Evolutionary conservation across 805 yeast genomes (phyloP), one percentile per base, ranked within the genome.

Genomic region (Brettanomyces nanus): DNA sequence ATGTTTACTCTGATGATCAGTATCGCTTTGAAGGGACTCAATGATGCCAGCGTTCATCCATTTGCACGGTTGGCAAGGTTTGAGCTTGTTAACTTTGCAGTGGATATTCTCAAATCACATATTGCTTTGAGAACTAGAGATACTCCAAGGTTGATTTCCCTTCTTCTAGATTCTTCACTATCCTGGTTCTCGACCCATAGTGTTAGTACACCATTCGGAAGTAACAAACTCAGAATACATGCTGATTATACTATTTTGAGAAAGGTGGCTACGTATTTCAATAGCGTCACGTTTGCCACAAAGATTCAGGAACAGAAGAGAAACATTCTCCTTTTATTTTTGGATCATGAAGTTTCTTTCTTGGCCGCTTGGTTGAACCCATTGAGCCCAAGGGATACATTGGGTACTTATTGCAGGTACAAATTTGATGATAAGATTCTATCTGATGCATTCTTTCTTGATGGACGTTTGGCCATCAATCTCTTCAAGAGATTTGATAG

Each of bases 301-400:
- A 35, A 47, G 3, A n/a, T 39, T 13, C 59, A 69, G 39, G 76
- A 69, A 19, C 56, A 53, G 36, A 81, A 81, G 51, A 71, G 73
- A 46, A 61, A 60, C 2, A 58, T 87, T 23, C 59, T 82, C 28
- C 58, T 77, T 51, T 65, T 72, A 35, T 81, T 92, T 53, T 54
- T 92, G 45, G 77, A 74, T 36, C 82, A 82, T 56, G 98, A 92
- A 54, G 73, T 87, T 30, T 66, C 75, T 38, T 73, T 74, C 38
- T 68, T 87, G 38, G 65, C 75, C 13, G 77, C 86, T 3, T 92
- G 97, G 97, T 62, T 85, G 42, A 71, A 75, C 38, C 82, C 85
- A 2, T 61, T 78, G 32, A 59, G 64, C 35, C 69, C 76, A 6
- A 34, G 33, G 1, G 73, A 67, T 25, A 54, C 61, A 3, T 52